A percentile compares a stretch with the other conserved stretches of the same genome.
phyloP scores from a whole-genome alignment of 495 filamentous ascomycete species.

The Penicillium steckii region DNA sequence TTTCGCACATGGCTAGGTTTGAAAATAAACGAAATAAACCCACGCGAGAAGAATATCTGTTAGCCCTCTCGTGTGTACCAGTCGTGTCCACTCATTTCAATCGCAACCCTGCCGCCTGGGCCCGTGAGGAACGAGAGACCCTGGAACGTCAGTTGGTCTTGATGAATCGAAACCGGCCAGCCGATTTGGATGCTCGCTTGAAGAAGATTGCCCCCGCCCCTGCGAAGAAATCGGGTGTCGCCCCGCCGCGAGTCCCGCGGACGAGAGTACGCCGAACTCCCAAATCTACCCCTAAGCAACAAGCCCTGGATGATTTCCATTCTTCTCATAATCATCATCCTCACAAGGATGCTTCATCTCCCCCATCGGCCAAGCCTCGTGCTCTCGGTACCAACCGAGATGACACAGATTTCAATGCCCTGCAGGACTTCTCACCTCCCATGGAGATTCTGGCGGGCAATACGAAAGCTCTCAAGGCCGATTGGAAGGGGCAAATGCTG shows the following conservation, averaged over 20 bases:
- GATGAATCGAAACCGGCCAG: slow-evolving; percentile 42
- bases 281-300: slow-evolving; percentile 48
- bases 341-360: too few relatives aligned
- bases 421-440: slow-evolving; percentile 78
- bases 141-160: slow-evolving; percentile 50
- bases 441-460: slow-evolving; percentile 61
- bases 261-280: slow-evolving; percentile 46
- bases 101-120: slow-evolving; percentile 58
- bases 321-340: too few relatives aligned
- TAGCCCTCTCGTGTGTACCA: slow-evolving; percentile 66
- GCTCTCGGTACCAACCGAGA: slow-evolving; percentile 64
- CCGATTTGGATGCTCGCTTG: slow-evolving; percentile 29
- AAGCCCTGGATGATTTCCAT: slow-evolving; percentile 35
- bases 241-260: slow-evolving; percentile 32
- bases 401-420: slow-evolving; percentile 79
- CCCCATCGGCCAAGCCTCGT: slow-evolving; percentile 40
- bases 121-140: slow-evolving; percentile 60
- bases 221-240: slow-evolving; percentile 27
- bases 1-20: slow-evolving; percentile 56
- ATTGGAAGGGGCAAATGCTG: slow-evolving; percentile 82
- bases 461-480: slow-evolving; percentile 71
- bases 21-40: slow-evolving; percentile 61
- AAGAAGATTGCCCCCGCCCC: slow-evolving; percentile 52
- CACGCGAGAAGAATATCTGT: slow-evolving; percentile 64
- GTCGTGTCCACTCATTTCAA: slow-evolving; percentile 59